Evolutionary conservation across 2,329 filamentous ascomycete genomes (phyloP).

Genomic region (Ophiostoma populinum): DNA sequence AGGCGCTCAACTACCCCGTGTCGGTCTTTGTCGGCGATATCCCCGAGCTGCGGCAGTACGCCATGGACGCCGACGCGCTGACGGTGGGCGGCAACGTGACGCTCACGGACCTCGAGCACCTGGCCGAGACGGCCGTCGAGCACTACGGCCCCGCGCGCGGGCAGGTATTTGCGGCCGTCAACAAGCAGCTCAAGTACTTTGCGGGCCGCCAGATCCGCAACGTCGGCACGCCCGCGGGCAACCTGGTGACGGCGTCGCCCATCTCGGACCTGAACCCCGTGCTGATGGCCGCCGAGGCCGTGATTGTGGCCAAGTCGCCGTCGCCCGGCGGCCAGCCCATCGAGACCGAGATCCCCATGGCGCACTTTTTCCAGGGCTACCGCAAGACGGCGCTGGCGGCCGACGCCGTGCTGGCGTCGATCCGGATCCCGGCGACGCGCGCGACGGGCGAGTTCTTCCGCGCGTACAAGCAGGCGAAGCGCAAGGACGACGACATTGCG

Average conservation of each 20-base stretch:
- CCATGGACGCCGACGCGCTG: conserved; percentile 62
- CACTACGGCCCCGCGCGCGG: conserved; percentile 55
- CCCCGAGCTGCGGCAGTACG: conserved; percentile 67
- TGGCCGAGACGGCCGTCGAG: conserved; percentile 62
- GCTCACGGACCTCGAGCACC: conserved; percentile 75
- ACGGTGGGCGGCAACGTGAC: conserved; percentile 88
- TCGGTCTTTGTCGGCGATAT: conserved; percentile 93
- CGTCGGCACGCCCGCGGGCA: conserved; percentile 91
- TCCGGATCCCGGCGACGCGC: conserved; percentile 65
- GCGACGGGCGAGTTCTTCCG: conserved; percentile 68
- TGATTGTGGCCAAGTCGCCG: conserved; percentile 49
- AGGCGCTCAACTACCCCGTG: conserved; percentile 73
- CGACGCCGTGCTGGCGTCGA: conserved; percentile 70
- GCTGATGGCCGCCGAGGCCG: conserved; percentile 71
- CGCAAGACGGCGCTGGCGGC: conserved; percentile 63
- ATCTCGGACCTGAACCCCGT: conserved; percentile 95
- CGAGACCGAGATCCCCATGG: conserved; percentile 78
- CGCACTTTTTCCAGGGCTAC: conserved; percentile 83
- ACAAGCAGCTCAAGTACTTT: conserved; percentile 90
- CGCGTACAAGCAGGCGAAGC: conserved; percentile 90
- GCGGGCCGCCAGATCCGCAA: conserved; percentile 92
- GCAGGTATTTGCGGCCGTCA: conserved; percentile 77
- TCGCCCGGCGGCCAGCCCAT: neutral
- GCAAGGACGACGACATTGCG: conserved; percentile 96
- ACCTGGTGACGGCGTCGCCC: conserved; percentile 82